phyloP scores from a whole-genome alignment of 2,329 filamentous ascomycete species.

The Nemania abortiva region DNA sequence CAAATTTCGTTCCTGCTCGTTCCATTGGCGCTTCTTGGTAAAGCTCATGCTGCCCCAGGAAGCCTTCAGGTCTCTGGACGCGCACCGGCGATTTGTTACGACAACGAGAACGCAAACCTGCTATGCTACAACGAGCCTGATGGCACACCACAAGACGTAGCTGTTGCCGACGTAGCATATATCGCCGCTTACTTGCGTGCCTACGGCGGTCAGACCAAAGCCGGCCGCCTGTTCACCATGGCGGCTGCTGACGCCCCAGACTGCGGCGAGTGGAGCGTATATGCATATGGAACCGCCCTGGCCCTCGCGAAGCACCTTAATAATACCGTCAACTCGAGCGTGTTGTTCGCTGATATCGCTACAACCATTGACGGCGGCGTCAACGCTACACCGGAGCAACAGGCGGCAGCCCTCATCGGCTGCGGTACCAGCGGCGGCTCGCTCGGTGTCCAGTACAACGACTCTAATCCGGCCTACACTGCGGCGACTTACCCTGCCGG shows the following conservation, averaged over 20 bases:
- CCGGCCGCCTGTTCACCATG: constrained; percentile 37
- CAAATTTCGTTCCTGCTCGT: too few species aligned
- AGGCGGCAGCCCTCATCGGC: constrained; percentile 7
- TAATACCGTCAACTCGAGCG: constrained; percentile 32
- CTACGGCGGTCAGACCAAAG: constrained; percentile 33
- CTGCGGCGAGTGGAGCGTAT: constrained; percentile 42
- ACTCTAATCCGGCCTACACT: constrained; percentile 34
- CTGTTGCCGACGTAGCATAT: neutral
- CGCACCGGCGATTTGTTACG: too few species aligned
- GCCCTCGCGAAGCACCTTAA: constrained; percentile 41
- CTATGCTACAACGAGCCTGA: too few species aligned
- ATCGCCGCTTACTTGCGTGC: constrained; percentile 38
- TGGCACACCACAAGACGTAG: too few species aligned
- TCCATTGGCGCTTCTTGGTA: too few species aligned
- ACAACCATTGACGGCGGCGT: constrained; percentile 46
- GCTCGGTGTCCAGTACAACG: constrained; percentile 36
- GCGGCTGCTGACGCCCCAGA: constrained; percentile 28
- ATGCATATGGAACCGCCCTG: constrained; percentile 21
- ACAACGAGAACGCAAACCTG: too few species aligned
- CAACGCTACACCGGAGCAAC: constrained; percentile 10
- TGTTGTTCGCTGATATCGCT: constrained; percentile 47
- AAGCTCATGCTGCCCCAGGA: too few species aligned
- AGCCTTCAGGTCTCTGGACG: too few species aligned
- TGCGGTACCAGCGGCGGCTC: constrained; percentile 41
- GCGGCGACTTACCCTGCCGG: constrained; percentile 41